Conservation (phyloP, 176 grass and related monocot species). For the Puccinellia tenuiflora region DNA sequence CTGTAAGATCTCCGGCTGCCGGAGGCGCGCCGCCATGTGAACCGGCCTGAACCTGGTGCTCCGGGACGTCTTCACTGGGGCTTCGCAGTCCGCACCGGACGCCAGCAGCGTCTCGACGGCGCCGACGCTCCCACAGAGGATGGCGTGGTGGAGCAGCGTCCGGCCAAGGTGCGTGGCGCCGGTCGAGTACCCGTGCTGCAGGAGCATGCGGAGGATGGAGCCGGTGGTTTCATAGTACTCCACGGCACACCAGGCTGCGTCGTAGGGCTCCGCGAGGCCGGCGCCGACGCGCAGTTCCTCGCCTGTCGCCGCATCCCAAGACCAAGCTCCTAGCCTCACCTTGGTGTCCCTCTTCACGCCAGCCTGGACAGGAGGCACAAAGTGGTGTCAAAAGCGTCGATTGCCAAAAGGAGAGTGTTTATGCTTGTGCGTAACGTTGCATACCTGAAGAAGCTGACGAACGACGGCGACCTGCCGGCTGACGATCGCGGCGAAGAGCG, state of each 20-base stretch:
- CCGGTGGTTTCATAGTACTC: constrained; percentile 87
- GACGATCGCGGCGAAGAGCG: constrained; percentile 82
- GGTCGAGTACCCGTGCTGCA: constrained; percentile 42
- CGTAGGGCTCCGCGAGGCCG: constrained; percentile 78
- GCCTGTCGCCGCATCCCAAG: constrained; percentile 77
- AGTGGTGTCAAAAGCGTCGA: not conserved
- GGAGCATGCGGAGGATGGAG: constrained; percentile 61
- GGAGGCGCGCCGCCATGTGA: constrained; percentile 69
- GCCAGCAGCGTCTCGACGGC: constrained; percentile 60
- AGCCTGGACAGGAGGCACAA: constrained; percentile 26
- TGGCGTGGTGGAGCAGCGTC: constrained; percentile 81
- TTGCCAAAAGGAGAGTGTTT: not conserved
- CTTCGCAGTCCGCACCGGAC: constrained; percentile 47
- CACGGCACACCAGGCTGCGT: constrained; percentile 80
- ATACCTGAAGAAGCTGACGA: constrained; percentile 72
- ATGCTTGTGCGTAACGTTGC: not conserved
- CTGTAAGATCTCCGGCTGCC: constrained; percentile 52
- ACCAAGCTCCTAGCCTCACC: constrained; percentile 84
- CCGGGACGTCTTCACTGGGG: constrained; percentile 47
- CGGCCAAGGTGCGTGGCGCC: constrained; percentile 44
- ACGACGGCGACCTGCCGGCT: constrained; percentile 70
- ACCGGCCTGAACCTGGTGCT: constrained; percentile 51
- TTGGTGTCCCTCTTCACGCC: constrained; percentile 66
- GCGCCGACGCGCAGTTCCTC: constrained; percentile 94
- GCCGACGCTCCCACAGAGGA: constrained; percentile 70